Base-by-base conservation (phyloP, 2,329 filamentous ascomycete species). In the Didymella sp. region DNA sequence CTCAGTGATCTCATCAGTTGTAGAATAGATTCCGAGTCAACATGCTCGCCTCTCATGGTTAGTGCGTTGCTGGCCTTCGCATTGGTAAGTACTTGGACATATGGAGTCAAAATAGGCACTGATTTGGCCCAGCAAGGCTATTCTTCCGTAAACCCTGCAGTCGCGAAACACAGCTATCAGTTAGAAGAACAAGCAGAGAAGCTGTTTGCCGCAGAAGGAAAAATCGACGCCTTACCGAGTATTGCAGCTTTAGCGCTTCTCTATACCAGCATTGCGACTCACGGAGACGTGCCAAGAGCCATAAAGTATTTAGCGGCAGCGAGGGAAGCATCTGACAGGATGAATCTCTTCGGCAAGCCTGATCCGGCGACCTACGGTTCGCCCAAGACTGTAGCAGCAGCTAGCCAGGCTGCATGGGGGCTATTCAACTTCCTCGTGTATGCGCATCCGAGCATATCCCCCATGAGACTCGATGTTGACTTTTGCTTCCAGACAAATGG, bases 391-490 rank as follows among this genome's bases (percentile, higher is more conserved):
- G 33, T 46, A 31, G 51, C 33, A 49, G 59, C 59, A 25, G 52
- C 48, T 13, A 53, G 59, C 13, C 55, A 54, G 35, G 40, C 56
- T 24, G 56, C 51, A 35, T 61, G 59, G 59, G 59, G 59, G 6
- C 35, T 55, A 8, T 61, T 61, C 49, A 61, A 59, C 30, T 43
- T 61, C n/a, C 41, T 54, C 27, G 44, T 61, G 59, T 61, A 61
- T 35, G 55, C 40, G 33, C 17, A 41, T n/a, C 12, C 21, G 28
- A 37, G 19, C 6, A 27, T 15, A 27, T 21, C n/a, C 15, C 30
- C 38, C 43, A n/a, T 21, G 2, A 13, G 28, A 19, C 33, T 11
- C 22, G 42, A 30, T 24, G 21, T 58, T 60, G 54, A 60, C 51
- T 45, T 37, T 40, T 46, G 30, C 41, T n/a, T 33, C 38, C 51